Evolutionary conservation across 306 rosid species (phyloP).

Genomic region (Quercus rubra): DNA sequence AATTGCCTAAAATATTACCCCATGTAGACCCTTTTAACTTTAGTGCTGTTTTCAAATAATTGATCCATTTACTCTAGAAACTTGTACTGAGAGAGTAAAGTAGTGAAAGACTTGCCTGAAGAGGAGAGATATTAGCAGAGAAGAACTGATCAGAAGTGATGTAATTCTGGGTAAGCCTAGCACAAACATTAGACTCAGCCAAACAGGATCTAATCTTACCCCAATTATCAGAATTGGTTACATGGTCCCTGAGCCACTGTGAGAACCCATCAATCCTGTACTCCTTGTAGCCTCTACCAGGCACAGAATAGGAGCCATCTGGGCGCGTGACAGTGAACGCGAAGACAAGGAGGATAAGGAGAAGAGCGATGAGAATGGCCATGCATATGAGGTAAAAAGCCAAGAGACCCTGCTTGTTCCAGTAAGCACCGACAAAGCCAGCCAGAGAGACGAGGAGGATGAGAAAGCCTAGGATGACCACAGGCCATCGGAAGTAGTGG

Average conservation of each 20-base stretch:
- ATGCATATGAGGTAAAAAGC: constrained; percentile 80
- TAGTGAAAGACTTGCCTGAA: constrained; percentile 47
- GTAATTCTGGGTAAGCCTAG: constrained; percentile 43
- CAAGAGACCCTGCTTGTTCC: constrained; percentile 66
- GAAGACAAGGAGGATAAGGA: constrained; percentile 63
- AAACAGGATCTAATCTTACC: constrained; percentile 61
- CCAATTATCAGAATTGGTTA: constrained; percentile 56
- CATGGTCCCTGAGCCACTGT: constrained; percentile 57
- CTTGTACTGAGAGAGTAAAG: too few species aligned
- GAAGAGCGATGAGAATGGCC: constrained; percentile 65
- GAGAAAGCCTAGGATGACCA: constrained; percentile 61
- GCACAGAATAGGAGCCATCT: constrained; percentile 54
- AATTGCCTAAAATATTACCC: too few species aligned
- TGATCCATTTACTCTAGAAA: too few species aligned
- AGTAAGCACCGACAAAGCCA: constrained; percentile 85
- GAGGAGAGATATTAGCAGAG: constrained; percentile 64
- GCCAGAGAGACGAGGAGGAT: constrained; percentile 64
- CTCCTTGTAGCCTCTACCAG: constrained; percentile 53
- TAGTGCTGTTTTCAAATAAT: too few species aligned
- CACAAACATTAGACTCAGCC: constrained; percentile 66
- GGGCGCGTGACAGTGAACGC: constrained; percentile 70
- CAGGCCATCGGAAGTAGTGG: constrained; percentile 72
- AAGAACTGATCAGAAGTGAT: constrained; percentile 60
- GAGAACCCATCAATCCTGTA: constrained; percentile 59
- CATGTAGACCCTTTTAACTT: too few species aligned